Evolutionary conservation across 768 basidiomycete genomes (phyloP).

Genomic region (Macrocybe gigantea): DNA sequence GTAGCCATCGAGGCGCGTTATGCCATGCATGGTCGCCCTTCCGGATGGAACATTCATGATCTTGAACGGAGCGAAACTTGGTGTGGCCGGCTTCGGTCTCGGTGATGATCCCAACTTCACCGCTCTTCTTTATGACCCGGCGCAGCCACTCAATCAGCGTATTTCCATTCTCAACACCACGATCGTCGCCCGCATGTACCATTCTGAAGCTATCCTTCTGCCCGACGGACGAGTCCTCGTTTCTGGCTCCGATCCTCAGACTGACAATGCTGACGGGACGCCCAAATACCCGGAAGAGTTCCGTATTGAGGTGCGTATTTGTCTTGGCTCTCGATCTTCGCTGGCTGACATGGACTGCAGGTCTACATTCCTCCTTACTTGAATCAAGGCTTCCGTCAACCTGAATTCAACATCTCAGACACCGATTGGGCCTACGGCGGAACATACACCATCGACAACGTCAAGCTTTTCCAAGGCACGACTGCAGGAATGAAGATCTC

Average conservation of each 20-base stretch:
- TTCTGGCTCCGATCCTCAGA: constrained; percentile 72
- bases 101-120: constrained; percentile 55
- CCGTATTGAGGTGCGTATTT: constrained; percentile 41
- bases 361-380: constrained; percentile 89
- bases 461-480: constrained; percentile 38
- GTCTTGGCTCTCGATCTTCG: not conserved
- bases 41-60: constrained; percentile 77
- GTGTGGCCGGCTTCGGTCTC: constrained; percentile 70
- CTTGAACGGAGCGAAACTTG: constrained; percentile 66
- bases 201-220: constrained; percentile 70
- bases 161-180: constrained; percentile 63
- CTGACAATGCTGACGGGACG: constrained; percentile 32
- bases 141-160: constrained; percentile 50
- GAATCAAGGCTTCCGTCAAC: constrained; percentile 54
- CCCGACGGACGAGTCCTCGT: constrained; percentile 72
- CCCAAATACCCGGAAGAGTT: constrained; percentile 68
- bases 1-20: constrained; percentile 67
- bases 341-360: constrained; percentile 9
- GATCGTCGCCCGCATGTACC: constrained; percentile 71
- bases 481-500: constrained; percentile 47
- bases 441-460: constrained; percentile 44
- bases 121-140: constrained; percentile 68
- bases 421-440: constrained; percentile 62
- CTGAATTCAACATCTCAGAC: constrained; percentile 48
- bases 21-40: constrained; percentile 68